A percentile compares a stretch with the other conserved stretches of the same genome.
These are phyloP conservation scores for Thielaviopsis cerberus DNA, from an alignment of 2,329 filamentous ascomycete genomes.

Conservation along the genomic window DNA sequence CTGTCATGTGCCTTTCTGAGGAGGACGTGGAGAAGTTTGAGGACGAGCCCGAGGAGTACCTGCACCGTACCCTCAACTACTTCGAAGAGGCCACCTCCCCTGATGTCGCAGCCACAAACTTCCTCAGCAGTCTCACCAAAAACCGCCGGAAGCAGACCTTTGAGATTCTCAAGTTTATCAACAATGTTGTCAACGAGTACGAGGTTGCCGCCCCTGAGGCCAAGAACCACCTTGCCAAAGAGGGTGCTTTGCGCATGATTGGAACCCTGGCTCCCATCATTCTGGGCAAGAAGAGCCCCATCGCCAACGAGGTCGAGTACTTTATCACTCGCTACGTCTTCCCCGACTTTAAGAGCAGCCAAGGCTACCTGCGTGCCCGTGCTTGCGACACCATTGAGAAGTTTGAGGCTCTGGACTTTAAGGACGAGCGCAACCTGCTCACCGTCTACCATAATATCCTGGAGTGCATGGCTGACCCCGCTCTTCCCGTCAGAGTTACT, in stretches of 20 bases:
- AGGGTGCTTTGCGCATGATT: slow-evolving; percentile 92
- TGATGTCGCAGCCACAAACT: slow-evolving; percentile 90
- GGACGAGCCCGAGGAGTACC: slow-evolving; percentile 85
- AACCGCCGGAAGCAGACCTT: slow-evolving; percentile 89
- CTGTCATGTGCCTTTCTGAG: slow-evolving; percentile 75
- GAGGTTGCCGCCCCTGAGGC: slow-evolving; percentile 66
- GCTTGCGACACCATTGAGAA: slow-evolving; percentile 97
- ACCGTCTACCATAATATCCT: slow-evolving; percentile 93
- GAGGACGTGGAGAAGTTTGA: slow-evolving; percentile 90
- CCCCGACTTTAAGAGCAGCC: slow-evolving; percentile 82
- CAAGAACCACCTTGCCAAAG: slow-evolving; percentile 89
- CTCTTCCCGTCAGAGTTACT: slow-evolving; percentile 81
- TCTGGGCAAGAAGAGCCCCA: slow-evolving; percentile 92
- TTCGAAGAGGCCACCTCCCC: slow-evolving; percentile 93
- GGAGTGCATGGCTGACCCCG: slow-evolving; percentile 89
- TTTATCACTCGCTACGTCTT: slow-evolving; percentile 98
- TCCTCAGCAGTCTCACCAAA: slow-evolving; percentile 87
- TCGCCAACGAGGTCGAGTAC: slow-evolving; percentile 92
- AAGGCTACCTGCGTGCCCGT: slow-evolving; percentile 81
- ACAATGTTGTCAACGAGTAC: slow-evolving; percentile 84
- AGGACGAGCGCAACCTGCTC: slow-evolving; percentile 86
- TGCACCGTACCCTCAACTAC: slow-evolving; percentile 92
- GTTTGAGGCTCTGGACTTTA: slow-evolving; percentile 92
- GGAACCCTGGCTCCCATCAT: slow-evolving; percentile 87
- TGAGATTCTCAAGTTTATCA: slow-evolving; percentile 84